Evolutionary conservation across 2,329 filamentous ascomycete species (phyloP), one percentile per base, ranked within the genome.

Genomic region (Ploettnerulaceae sp.): DNA sequence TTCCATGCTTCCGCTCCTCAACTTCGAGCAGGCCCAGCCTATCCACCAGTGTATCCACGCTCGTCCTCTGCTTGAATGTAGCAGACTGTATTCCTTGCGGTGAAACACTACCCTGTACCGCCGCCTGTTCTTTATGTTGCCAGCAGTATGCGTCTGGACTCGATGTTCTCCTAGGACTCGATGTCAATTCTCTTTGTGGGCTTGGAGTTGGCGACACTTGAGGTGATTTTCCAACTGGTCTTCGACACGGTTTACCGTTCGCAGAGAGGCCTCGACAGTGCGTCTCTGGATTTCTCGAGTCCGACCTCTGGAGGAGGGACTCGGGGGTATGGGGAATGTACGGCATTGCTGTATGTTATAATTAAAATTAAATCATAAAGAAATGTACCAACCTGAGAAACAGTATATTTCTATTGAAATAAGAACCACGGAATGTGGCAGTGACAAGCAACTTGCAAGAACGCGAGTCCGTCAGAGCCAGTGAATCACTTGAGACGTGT

Each of bases 241-340:
- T 79, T 54, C 91, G 81, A 69, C 93, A 98, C 8, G 88, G 86
- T 39, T 82, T 77, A n/a, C 93, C 93, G 57, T 75, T 80, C 21
- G 81, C 75, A 3, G 89, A 96, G 53, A 97, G 79, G 48, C 93
- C 93, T 69, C 84, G 82, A 68, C 93, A 98, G 64, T 90, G 96
- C 9, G 82, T 84, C 1, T 78, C 74, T 2, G 89, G 84, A 56
- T 95, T 84, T 64, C 86, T 88, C 41, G 89, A 95, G 72, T 96
- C 90, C 60, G 82, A 81, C 48, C 90, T 84, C 47, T 76, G 77
- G 48, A 96, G 72, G 21, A 84, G 70, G 15, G 86, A 84, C 71
- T 96, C 90, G 54, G 91, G 90, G 0, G 89, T 95, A 62, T 82
- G 76, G 45, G 76, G 69, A 53, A 82, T 76, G 66, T 82, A 81